Base-by-base conservation (phyloP, 208 protist genomes). In the Phytomonas francai region DNA sequence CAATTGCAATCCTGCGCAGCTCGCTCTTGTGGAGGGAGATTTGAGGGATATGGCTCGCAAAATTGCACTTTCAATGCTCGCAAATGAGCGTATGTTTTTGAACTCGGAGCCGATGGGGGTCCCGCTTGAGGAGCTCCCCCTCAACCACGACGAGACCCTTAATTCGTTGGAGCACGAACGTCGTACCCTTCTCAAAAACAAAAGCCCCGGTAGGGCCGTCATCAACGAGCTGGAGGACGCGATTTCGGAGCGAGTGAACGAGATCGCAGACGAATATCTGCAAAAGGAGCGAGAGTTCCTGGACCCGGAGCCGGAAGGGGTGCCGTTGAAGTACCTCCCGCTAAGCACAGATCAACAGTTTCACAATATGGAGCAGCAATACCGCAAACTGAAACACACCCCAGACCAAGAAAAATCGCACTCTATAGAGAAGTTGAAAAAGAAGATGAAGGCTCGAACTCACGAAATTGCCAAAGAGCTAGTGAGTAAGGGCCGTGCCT, bases 11-110 rank as follows among this genome's bases (percentile, higher is more conserved):
- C 63, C 57, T 22, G 67, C 69, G 9, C 71, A 72, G 33, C 29
- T 93, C 9, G 59, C 60, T 12, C 59, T 76, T 61, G 39, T 85
- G 25, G 78, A 93, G 85, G 65, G 64, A 49, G 72, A 78, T 65
- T 83, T 94, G 86, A 89, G 92, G 68, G 74, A 88, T 39, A 67
- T 67, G 63, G 81, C 83, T 12, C 71, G 62, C 59, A 63, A 72
- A 45, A 70, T 93, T 30, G 87, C 87, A 33, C 64, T 79, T 45
- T 57, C 80, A 22, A 62, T 83, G 65, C 79, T 93, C 29, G 42
- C 73, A 31, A 62, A 68, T 33, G 87, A 91, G 73, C 84, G 87
- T 25, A 71, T 78, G 39, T 93, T 93, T 67, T 81, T 93, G 79
- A 71, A 89, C 63, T 76, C 73, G 29, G 71, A 72, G 16, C 87